These are phyloP conservation scores for Nevesoporus exiguus DNA, from an alignment of 768 basidiomycete genomes.

Conservation along the genomic window DNA sequence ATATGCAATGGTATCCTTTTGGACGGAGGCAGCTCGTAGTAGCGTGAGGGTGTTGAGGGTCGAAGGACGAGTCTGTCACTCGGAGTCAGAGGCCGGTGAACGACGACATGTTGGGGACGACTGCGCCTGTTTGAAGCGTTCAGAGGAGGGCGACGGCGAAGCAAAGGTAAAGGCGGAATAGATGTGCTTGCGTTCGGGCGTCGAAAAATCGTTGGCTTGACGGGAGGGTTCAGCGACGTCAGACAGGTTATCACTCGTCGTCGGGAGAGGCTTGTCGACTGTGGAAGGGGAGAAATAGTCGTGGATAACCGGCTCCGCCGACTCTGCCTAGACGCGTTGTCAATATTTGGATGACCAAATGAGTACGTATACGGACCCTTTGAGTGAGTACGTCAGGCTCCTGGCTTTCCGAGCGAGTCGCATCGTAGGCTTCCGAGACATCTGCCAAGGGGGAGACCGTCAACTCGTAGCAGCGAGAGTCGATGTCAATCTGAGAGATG, in stretches of 20 bases:
- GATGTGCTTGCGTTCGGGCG: constrained; percentile 69
- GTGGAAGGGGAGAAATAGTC: constrained; percentile 44
- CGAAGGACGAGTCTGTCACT: constrained; percentile 9
- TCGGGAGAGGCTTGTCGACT: constrained; percentile 25
- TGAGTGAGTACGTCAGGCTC: constrained; percentile 42
- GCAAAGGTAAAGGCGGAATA: constrained; percentile 78
- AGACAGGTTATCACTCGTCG: constrained; percentile 29
- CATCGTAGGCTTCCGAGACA: constrained; percentile 66
- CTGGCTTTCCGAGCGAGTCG: constrained; percentile 34
- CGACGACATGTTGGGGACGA: constrained; percentile 30
- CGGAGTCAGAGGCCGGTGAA: constrained; percentile 17
- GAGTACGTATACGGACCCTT: constrained; percentile 40
- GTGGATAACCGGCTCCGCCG: constrained; percentile 53
- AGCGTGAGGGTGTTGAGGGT: background rate
- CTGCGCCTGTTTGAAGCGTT: constrained; percentile 48
- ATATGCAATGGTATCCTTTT: constrained; percentile 31
- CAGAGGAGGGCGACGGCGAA: constrained; percentile 61
- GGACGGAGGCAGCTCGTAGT: constrained; percentile 6
- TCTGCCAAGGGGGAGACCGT: constrained; percentile 79
- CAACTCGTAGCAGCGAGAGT: constrained; percentile 76
- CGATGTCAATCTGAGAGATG: constrained; percentile 51
- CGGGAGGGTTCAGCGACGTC: constrained; percentile 52
- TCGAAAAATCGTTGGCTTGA: constrained; percentile 65
- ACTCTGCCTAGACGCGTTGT: constrained; percentile 41
- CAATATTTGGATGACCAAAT: background rate